Percentiles rank a stretch among this genome's conserved stretches.
Conservation (phyloP, 169 alveolate species). For the Cryptosporidium muris region DNA sequence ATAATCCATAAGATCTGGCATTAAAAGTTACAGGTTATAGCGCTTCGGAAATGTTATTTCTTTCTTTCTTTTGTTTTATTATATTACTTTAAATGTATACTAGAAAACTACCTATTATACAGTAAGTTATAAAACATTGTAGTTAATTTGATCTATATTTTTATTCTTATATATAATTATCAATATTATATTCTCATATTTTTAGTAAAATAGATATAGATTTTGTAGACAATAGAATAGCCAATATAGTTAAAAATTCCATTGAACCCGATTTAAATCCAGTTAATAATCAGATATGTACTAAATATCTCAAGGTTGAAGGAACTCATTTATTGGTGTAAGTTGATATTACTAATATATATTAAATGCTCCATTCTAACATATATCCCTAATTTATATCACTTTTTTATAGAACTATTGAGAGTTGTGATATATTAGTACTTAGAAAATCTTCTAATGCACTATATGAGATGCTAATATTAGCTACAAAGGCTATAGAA, state of each 20-base stretch:
- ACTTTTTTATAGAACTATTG: constrained; percentile 7
- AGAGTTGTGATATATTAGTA: constrained; percentile 14
- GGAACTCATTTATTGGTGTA: constrained; percentile 24
- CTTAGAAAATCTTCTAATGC: constrained; percentile 40
- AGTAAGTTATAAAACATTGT: no score
- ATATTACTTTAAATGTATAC: no score
- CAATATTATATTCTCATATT: not conserved
- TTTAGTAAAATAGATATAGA: constrained; percentile 28
- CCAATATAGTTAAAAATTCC: constrained; percentile 42
- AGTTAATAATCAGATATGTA: not conserved
- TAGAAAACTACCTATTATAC: no score
- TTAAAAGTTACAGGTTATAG: no score
- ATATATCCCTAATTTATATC: not conserved
- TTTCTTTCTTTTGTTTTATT: no score
- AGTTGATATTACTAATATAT: not conserved
- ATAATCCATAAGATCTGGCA: no score
- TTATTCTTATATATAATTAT: no score
- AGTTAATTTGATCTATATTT: no score
- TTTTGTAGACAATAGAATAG: constrained; percentile 5
- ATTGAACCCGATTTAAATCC: constrained; percentile 43
- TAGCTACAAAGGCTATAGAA: constrained; percentile 42
- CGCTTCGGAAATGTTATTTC: no score
- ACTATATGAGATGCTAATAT: constrained; percentile 24
- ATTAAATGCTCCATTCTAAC: not conserved
- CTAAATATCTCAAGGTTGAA: constrained; percentile 2